A percentile compares a stretch with the other conserved stretches of the same genome.
Conservation (phyloP, 1,139 yeast species). For the Yamadazyma taylorii region DNA sequence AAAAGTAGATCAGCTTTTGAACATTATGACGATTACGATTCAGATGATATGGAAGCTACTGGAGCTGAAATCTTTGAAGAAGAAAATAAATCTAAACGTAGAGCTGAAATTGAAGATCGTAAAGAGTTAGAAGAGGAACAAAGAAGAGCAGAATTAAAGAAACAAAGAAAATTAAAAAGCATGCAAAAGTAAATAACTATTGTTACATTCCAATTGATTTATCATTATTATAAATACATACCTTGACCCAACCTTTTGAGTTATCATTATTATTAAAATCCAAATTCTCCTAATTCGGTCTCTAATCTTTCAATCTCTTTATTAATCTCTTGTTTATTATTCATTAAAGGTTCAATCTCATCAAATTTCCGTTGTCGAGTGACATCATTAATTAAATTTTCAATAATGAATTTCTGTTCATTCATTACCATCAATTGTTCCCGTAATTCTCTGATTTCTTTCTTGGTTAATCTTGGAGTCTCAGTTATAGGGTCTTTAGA, state of each 20-base stretch:
- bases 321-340: slow-evolving; percentile 59
- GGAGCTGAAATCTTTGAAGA: slow-evolving; percentile 85
- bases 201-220: too few species aligned
- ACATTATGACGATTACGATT: slow-evolving; percentile 53
- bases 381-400: slow-evolving; percentile 58
- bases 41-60: slow-evolving; percentile 91
- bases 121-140: slow-evolving; percentile 61
- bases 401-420: slow-evolving; percentile 76
- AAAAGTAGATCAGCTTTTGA: slow-evolving; percentile 46
- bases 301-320: slow-evolving; percentile 53
- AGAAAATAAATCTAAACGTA: slow-evolving; percentile 62
- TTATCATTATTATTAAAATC: slow-evolving; percentile 39
- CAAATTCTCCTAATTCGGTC: slow-evolving; percentile 61
- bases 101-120: slow-evolving; percentile 65
- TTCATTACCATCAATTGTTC: slow-evolving; percentile 84
- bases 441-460: slow-evolving; percentile 57
- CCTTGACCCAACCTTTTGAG: too few species aligned
- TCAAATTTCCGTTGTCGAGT: slow-evolving; percentile 74
- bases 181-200: not conserved
- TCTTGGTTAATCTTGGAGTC: slow-evolving; percentile 38
- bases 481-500: slow-evolving; percentile 9
- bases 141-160: slow-evolving; percentile 37
- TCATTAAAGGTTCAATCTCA: slow-evolving; percentile 63
- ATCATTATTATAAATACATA: not conserved
- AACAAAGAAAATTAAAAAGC: slow-evolving; percentile 19